Conservation (phyloP, 352 stramenopile species). For the Pseudoperonospora humuli region DNA sequence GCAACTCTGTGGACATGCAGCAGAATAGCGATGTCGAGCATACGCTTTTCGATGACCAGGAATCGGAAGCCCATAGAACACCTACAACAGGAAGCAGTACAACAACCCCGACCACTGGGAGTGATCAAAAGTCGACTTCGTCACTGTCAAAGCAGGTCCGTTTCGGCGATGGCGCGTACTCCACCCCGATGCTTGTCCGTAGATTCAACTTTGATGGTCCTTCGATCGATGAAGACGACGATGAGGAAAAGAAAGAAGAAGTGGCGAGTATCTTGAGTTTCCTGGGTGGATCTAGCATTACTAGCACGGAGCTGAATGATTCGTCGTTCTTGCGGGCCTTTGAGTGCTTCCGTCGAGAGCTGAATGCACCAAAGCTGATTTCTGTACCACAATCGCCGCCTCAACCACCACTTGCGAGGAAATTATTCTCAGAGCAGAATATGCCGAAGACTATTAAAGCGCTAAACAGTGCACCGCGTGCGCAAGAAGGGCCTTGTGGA, state of each 20-base stretch:
- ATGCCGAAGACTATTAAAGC: not conserved
- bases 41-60: not conserved
- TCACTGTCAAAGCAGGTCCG: constrained; percentile 44
- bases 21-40: not conserved
- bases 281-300: constrained; percentile 42
- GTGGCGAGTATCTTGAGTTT: constrained; percentile 37
- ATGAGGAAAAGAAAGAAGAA: constrained; percentile 24
- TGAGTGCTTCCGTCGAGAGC: constrained; percentile 31
- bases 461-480: not conserved
- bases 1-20: constrained; percentile 1
- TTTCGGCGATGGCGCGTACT: constrained; percentile 40
- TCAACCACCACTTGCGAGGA: constrained; percentile 10
- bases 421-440: constrained; percentile 12
- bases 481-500: not conserved
- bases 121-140: constrained; percentile 33
- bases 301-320: constrained; percentile 47
- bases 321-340: constrained; percentile 49
- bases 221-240: constrained; percentile 43
- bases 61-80: constrained; percentile 9
- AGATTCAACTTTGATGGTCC: constrained; percentile 55
- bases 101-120: constrained; percentile 42
- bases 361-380: constrained; percentile 13
- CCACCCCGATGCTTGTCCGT: constrained; percentile 47
- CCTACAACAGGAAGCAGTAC: constrained; percentile 19
- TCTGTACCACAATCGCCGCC: constrained; percentile 1